These are phyloP conservation scores for Ascochyta viciae-villosae DNA, from an alignment of 2,329 filamentous ascomycete genomes.

Conservation along the genomic window DNA sequence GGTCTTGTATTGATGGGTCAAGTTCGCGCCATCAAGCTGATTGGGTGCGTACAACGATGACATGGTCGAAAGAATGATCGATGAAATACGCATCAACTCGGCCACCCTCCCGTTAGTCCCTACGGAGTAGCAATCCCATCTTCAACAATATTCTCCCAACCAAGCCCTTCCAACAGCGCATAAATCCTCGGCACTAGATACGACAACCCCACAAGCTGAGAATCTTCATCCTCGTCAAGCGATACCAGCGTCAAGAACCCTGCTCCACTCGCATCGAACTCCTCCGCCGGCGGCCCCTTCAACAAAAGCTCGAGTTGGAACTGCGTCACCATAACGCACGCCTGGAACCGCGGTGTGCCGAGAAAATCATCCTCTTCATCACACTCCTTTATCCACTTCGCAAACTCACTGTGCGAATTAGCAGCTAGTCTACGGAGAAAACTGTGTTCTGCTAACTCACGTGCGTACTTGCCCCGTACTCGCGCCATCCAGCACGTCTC, in stretches of 20 bases:
- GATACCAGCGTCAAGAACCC: slow-evolving; percentile 14
- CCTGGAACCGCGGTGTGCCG: slow-evolving; percentile 12
- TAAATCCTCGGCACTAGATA: slow-evolving; percentile 15
- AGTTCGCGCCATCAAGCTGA: background rate
- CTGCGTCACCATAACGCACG: slow-evolving; percentile 13
- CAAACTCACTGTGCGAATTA: slow-evolving; percentile 4
- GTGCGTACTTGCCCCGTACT: background rate
- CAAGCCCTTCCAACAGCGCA: slow-evolving; percentile 7
- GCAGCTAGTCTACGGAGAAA: background rate
- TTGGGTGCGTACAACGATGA: no score
- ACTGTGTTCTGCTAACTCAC: background rate
- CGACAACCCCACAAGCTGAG: slow-evolving; percentile 15
- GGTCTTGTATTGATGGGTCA: background rate
- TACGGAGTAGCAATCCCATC: slow-evolving; percentile 13
- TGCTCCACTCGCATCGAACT: slow-evolving; percentile 6
- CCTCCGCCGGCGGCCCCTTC: slow-evolving; percentile 11
- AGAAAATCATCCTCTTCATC: slow-evolving; percentile 9
- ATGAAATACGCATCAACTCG: no score
- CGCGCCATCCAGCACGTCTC: slow-evolving; percentile 6
- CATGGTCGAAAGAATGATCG: no score
- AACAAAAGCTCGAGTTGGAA: slow-evolving; percentile 1
- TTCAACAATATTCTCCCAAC: slow-evolving; percentile 11
- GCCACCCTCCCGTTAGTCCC: no score
- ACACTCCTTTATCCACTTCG: slow-evolving; percentile 6
- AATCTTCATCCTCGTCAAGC: slow-evolving; percentile 8